Conservation (phyloP, 1,284 basidiomycete genomes). For the Ustanciosporium gigantosporum region DNA sequence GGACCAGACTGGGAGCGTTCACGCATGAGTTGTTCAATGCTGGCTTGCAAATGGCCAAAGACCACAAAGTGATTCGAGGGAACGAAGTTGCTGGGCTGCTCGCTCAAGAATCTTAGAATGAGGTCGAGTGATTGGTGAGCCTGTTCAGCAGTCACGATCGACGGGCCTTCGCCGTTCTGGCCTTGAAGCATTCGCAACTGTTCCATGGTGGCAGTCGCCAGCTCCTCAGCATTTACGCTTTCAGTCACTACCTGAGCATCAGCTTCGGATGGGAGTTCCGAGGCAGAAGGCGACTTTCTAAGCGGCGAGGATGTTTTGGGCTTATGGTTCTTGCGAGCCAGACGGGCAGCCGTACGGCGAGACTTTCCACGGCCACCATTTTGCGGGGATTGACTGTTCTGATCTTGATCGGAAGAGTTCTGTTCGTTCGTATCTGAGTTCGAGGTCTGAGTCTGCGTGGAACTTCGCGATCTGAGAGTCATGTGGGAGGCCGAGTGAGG, state of each 20-base stretch:
- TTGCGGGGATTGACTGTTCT: neutral
- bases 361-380: neutral
- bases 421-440: slow-evolving; percentile 2
- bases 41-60: slow-evolving; percentile 29
- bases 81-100: slow-evolving; percentile 32
- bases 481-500: too few species aligned
- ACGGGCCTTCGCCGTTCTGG: slow-evolving; percentile 7
- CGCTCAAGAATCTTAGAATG: slow-evolving; percentile 27
- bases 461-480: too few species aligned
- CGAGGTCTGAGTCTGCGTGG: neutral
- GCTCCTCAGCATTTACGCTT: slow-evolving; percentile 6
- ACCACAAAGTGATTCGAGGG: slow-evolving; percentile 23
- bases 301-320: slow-evolving; percentile 32
- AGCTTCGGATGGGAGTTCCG: too few species aligned
- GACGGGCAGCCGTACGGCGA: neutral
- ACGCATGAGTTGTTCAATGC: slow-evolving; percentile 33
- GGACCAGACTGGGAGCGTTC: too few species aligned
- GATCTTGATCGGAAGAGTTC: neutral
- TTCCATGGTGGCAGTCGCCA: slow-evolving; percentile 15
- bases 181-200: slow-evolving; percentile 6
- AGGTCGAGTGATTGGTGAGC: slow-evolving; percentile 26
- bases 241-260: too few species aligned
- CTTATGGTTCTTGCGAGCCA: slow-evolving; percentile 18
- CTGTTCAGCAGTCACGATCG: slow-evolving; percentile 23
- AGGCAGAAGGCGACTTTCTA: slow-evolving; percentile 22